phyloP scores from a whole-genome alignment of 164 flowering plant genomes.

The Cinnamomum chago region DNA sequence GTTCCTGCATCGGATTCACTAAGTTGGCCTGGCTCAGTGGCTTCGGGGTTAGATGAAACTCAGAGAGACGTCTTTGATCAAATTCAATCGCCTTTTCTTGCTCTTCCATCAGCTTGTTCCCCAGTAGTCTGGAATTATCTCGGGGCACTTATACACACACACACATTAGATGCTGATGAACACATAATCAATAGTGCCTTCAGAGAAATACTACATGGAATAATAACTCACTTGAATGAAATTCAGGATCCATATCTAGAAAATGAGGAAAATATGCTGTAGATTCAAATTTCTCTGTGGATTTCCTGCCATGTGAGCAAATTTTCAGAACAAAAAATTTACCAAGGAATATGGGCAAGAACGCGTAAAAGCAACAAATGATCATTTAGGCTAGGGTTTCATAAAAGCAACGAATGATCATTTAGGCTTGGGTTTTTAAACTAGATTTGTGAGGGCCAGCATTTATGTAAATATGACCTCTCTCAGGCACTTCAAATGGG shows the following conservation, averaged over 20 bases:
- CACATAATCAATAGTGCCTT: background rate
- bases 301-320: constrained; percentile 40
- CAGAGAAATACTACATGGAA: background rate
- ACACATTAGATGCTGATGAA: background rate
- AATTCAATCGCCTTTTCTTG: constrained; percentile 53
- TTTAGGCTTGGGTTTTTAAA: background rate
- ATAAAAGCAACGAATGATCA: background rate
- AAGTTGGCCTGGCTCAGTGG: constrained; percentile 28
- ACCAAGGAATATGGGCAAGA: background rate
- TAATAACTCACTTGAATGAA: constrained; percentile 47
- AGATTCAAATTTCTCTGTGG: constrained; percentile 40
- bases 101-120: constrained; percentile 53
- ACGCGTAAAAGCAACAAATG: background rate
- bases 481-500: no score
- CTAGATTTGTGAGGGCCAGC: no score
- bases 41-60: constrained; percentile 39
- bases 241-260: constrained; percentile 43
- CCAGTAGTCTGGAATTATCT: constrained; percentile 43
- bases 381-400: background rate
- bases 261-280: constrained; percentile 33
- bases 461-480: no score
- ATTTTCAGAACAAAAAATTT: constrained; percentile 4
- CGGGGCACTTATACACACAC: constrained; percentile 32
- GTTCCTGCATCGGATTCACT: constrained; percentile 43
- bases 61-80: constrained; percentile 45